These are phyloP conservation scores for Alternaria ventricosa DNA, from an alignment of 2,329 filamentous ascomycete genomes.

Conservation along the genomic window DNA sequence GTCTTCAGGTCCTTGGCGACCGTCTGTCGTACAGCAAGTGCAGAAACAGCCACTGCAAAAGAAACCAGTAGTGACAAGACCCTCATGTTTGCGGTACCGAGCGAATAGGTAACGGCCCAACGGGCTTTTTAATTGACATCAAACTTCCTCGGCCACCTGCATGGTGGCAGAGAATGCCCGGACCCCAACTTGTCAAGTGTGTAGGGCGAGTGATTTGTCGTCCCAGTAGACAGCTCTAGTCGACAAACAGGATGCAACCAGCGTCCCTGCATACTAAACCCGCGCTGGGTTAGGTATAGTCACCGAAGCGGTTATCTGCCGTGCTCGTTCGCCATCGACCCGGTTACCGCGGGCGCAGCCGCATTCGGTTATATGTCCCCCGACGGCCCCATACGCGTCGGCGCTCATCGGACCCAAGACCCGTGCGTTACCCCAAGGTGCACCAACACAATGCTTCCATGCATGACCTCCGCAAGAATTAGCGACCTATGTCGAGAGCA, in stretches of 20 bases:
- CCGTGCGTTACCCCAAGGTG: not conserved
- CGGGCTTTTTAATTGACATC: slow-evolving; percentile 5
- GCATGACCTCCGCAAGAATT: not conserved
- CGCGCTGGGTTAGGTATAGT: not conserved
- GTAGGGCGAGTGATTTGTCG: not conserved
- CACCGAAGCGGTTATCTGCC: not conserved
- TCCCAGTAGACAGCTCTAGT: not conserved
- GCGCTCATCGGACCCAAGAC: not conserved
- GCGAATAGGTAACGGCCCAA: slow-evolving; percentile 1
- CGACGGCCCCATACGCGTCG: not conserved
- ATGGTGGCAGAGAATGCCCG: not conserved
- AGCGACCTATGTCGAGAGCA: not conserved
- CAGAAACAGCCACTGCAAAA: slow-evolving; percentile 14
- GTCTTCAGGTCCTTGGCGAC: slow-evolving; percentile 20
- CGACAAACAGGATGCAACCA: not conserved
- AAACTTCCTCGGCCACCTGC: not conserved
- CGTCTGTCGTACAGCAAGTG: slow-evolving; percentile 16
- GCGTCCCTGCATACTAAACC: not conserved
- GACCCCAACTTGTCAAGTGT: not conserved
- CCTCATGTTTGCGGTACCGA: slow-evolving; percentile 18
- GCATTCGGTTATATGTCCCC: not conserved
- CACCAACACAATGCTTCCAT: not conserved
- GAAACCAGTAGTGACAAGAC: slow-evolving; percentile 17
- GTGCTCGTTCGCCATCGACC: not conserved
- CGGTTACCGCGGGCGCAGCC: slow-evolving; percentile 2